phyloP scores from a whole-genome alignment of 129 eudicot genomes.

The Apium graveolens region DNA sequence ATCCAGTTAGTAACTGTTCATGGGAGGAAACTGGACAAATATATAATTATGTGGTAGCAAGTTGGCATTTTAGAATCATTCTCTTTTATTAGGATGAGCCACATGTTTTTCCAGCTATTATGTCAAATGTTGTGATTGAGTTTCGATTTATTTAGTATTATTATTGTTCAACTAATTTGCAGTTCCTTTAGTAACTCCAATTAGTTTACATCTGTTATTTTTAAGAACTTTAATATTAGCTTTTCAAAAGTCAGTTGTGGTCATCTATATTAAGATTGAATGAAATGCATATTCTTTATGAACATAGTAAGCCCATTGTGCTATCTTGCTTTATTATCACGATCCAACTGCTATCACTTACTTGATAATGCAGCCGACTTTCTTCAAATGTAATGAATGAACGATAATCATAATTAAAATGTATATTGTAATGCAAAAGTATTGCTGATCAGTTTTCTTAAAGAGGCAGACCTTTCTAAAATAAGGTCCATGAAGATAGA shows the following conservation, averaged over 20 bases:
- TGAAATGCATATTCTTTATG: background rate
- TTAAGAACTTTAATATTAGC: background rate
- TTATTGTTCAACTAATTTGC: background rate
- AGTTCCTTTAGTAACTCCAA: background rate
- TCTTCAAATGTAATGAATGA: background rate
- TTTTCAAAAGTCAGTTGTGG: background rate
- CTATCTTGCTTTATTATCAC: slow-evolving; percentile 2
- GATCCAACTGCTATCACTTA: background rate
- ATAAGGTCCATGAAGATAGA: background rate
- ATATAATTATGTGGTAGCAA: background rate
- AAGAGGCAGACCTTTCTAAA: background rate
- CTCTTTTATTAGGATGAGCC: background rate
- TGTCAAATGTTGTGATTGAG: background rate
- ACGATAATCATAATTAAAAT: background rate
- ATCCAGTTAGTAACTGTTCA: background rate
- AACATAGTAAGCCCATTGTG: background rate
- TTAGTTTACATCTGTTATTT: background rate
- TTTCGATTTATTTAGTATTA: background rate
- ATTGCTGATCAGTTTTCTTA: background rate
- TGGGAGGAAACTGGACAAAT: background rate
- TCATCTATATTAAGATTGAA: background rate
- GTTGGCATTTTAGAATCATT: background rate
- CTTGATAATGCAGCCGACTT: background rate
- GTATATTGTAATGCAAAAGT: too few relatives aligned
- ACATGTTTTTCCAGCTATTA: background rate